Evolutionary conservation across 192 early-diverging fungal genomes (phyloP).

Genomic region (Fimicolochytrium jonesii): DNA sequence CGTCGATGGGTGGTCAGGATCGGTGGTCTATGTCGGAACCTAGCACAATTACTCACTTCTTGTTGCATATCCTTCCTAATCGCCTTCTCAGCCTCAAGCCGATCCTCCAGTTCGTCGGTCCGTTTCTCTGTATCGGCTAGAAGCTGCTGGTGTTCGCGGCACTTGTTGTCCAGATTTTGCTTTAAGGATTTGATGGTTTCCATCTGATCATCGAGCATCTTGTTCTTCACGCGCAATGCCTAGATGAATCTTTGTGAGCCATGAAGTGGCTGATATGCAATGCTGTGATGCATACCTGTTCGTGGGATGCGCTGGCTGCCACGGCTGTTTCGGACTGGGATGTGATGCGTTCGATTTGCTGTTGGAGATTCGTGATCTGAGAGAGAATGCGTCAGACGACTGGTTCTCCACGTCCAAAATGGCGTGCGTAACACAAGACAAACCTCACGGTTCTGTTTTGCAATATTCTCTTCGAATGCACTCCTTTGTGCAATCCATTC

Average conservation of each 20-base stretch:
- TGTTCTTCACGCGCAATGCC: constrained; percentile 46
- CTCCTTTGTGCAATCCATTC: too few relatives aligned
- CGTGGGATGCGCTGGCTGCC: background rate
- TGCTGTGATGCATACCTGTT: background rate
- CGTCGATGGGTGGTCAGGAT: background rate
- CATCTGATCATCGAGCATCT: constrained; percentile 59
- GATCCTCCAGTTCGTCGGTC: constrained; percentile 30
- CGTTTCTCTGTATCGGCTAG: constrained; percentile 20
- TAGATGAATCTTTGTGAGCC: too few relatives aligned
- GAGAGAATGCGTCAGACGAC: too few relatives aligned
- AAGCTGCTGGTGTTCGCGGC: constrained; percentile 39
- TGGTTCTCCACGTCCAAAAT: too few relatives aligned
- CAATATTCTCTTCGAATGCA: too few relatives aligned
- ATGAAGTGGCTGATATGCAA: background rate
- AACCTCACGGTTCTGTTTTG: too few relatives aligned
- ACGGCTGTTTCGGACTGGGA: background rate
- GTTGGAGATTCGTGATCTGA: too few relatives aligned
- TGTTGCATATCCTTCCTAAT: constrained; percentile 17
- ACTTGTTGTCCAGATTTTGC: constrained; percentile 55
- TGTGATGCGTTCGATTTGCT: background rate
- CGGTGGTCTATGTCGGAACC: background rate
- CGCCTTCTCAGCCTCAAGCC: constrained; percentile 16
- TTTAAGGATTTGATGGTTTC: constrained; percentile 49
- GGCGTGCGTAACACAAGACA: too few relatives aligned
- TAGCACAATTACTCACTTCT: constrained; percentile 10